phyloP scores from a whole-genome alignment of 768 basidiomycete species.

The Tricholoma saponaceum region DNA sequence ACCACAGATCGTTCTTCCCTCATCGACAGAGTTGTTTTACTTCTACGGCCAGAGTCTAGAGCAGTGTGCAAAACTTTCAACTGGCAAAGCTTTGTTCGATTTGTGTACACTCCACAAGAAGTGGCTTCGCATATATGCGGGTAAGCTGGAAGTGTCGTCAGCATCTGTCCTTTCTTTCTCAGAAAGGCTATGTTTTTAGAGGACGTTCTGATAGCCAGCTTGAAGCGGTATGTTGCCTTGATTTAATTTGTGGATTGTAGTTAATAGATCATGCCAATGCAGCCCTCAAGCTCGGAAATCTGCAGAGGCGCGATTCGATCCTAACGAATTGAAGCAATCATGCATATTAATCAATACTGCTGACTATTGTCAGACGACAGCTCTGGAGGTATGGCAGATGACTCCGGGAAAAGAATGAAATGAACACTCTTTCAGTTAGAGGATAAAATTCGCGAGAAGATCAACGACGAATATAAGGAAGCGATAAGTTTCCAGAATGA shows the following conservation, averaged over 20 bases:
- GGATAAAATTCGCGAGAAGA: slow-evolving; percentile 82
- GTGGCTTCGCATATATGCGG: slow-evolving; percentile 92
- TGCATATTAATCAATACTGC: slow-evolving; percentile 95
- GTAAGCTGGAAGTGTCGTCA: slow-evolving; percentile 33
- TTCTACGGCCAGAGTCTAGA: slow-evolving; percentile 95
- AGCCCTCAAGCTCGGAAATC: slow-evolving; percentile 64
- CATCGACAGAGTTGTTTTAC: slow-evolving; percentile 95
- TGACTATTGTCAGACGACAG: slow-evolving; percentile 93
- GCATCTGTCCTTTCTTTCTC: slow-evolving; percentile 1
- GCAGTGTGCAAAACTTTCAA: slow-evolving; percentile 88
- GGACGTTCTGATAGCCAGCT: slow-evolving; percentile 72
- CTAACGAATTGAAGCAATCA: slow-evolving; percentile 71
- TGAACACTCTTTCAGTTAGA: slow-evolving; percentile 59
- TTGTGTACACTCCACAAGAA: slow-evolving; percentile 82
- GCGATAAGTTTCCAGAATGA: slow-evolving; percentile 82
- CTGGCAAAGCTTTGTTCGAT: slow-evolving; percentile 79
- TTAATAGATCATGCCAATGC: background rate
- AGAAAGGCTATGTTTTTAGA: slow-evolving; percentile 43
- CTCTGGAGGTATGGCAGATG: slow-evolving; percentile 61
- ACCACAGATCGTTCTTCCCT: slow-evolving; percentile 73
- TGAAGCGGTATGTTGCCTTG: slow-evolving; percentile 56
- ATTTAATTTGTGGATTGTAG: background rate
- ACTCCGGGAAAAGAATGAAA: background rate
- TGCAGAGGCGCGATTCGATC: slow-evolving; percentile 73
- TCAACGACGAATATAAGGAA: slow-evolving; percentile 72